Conservation (phyloP, 2,329 filamentous ascomycete species). For the Dothiorella sarmentorum region DNA sequence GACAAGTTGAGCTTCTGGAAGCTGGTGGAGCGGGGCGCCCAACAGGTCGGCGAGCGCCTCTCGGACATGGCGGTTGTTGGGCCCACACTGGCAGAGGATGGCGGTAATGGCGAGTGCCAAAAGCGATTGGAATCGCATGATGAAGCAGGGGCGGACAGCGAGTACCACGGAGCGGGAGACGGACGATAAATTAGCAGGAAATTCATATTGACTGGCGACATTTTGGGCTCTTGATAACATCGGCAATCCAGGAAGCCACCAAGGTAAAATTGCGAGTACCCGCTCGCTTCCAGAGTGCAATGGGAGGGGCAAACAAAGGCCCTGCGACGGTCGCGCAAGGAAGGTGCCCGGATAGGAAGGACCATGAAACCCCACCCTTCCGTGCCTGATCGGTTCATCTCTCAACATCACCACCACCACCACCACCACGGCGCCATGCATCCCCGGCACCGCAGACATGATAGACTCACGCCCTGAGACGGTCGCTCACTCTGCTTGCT, state of each 20-base stretch:
- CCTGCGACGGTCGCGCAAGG: neutral
- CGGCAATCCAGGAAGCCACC: neutral
- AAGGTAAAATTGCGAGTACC: too few species aligned
- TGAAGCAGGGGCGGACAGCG: slow-evolving; percentile 12
- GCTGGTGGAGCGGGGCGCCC: slow-evolving; percentile 22
- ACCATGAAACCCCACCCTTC: neutral
- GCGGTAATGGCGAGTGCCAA: slow-evolving; percentile 3
- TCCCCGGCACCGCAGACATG: neutral
- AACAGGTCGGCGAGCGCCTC: slow-evolving; percentile 17
- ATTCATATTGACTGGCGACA: neutral
- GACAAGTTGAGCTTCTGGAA: slow-evolving; percentile 8
- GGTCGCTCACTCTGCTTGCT: neutral
- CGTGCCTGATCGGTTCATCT: neutral
- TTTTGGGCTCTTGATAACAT: neutral
- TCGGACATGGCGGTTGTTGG: slow-evolving; percentile 19
- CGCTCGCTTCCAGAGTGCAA: slow-evolving; percentile 1
- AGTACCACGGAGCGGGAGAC: neutral
- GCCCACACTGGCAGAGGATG: slow-evolving; percentile 4
- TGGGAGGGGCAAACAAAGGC: neutral
- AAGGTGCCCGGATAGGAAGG: neutral
- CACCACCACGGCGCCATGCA: neutral
- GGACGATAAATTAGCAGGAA: neutral
- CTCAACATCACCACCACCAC: neutral
- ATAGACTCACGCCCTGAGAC: too few species aligned
- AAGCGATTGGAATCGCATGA: slow-evolving; percentile 13